Base-by-base conservation (phyloP, 1,284 basidiomycete genomes). In the Mycena citricolor region DNA sequence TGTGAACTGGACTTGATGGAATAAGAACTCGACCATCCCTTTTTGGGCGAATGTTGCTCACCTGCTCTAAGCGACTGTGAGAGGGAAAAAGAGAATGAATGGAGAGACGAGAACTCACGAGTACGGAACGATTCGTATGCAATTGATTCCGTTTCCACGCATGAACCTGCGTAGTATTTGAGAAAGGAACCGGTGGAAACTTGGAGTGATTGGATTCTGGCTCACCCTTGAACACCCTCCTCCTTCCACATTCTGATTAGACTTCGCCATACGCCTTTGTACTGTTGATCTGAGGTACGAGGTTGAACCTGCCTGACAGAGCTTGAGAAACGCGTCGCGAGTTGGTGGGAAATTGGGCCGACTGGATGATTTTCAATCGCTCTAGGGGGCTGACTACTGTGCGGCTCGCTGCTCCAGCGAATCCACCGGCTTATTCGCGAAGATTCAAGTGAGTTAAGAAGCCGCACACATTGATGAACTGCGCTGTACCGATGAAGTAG, bases 361-460 rank as follows among this genome's bases (percentile, higher is more conserved):
- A 94, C 92, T 95, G 86, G 54, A 97, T 97, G 60, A 97, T 97
- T 69, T 97, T 97, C 39, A 97, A 71, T 43, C 94, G 70, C 61
- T 97, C 94, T 13, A 97, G 67, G 12, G 94, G 94, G 53, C 83
- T 88, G 37, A 97, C 94, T 22, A 97, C 89, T 3, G 94, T 97
- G 46, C 94, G 74, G 51, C 89, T 92, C 8, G 90, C 80, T 47
- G 88, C 87, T 35, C 87, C 87, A 23, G 87, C 87, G 57, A 83
- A 69, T 43, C 90, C 90, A 39, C 90, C 90, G 21, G 90, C 90
- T 68, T 81, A 10, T n/a, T n/a, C n/a, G 5, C 5, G n/a, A 10
- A 22, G 17, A 5, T n/a, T 10, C 22, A 21, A 21, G 10, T 12
- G 14, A 12, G n/a, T n/a, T n/a, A n/a, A n/a, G n/a, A n/a, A n/a